Conservation (phyloP, 2,329 filamentous ascomycete species). For the Gremmenia infestans region DNA sequence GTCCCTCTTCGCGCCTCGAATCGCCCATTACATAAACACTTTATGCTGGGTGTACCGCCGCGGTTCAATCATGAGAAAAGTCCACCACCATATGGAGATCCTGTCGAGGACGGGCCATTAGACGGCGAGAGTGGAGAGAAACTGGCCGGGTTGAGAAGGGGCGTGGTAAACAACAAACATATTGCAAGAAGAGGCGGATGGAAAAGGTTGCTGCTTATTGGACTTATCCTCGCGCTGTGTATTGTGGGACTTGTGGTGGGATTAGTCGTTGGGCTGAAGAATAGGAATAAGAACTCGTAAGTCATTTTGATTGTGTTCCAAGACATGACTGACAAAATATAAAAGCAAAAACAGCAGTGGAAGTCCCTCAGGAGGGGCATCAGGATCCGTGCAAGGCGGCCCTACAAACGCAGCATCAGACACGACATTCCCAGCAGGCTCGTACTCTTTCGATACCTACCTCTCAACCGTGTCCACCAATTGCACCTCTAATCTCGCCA, state of each 20-base stretch:
- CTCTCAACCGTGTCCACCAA: slow-evolving; percentile 47
- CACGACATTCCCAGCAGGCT: slow-evolving; percentile 52
- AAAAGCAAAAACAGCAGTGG: slow-evolving; percentile 5
- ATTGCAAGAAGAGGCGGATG: slow-evolving; percentile 31
- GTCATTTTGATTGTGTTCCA: not conserved
- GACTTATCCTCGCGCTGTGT: slow-evolving; percentile 19
- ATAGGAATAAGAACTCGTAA: slow-evolving; percentile 18
- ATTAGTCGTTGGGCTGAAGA: slow-evolving; percentile 28
- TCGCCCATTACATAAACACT: slow-evolving; percentile 15
- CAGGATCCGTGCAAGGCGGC: slow-evolving; percentile 8
- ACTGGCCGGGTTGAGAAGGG: slow-evolving; percentile 16
- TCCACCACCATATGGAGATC: slow-evolving; percentile 23
- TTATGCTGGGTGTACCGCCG: slow-evolving; percentile 13
- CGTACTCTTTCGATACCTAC: slow-evolving; percentile 56
- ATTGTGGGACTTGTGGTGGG: slow-evolving; percentile 31
- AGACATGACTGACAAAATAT: not conserved
- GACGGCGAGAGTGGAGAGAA: slow-evolving; percentile 18
- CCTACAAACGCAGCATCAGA: slow-evolving; percentile 14
- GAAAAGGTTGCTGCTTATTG: slow-evolving; percentile 27
- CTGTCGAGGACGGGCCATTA: slow-evolving; percentile 7
- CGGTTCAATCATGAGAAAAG: slow-evolving; percentile 12
- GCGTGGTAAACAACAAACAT: slow-evolving; percentile 22
- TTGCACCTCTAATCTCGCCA: slow-evolving; percentile 53
- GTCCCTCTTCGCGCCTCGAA: slow-evolving; percentile 20
- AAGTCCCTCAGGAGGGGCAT: slow-evolving; percentile 11